These are phyloP conservation scores for Yamadazyma dushanensis DNA, from an alignment of 1,139 yeast species.

Conservation along the genomic window DNA sequence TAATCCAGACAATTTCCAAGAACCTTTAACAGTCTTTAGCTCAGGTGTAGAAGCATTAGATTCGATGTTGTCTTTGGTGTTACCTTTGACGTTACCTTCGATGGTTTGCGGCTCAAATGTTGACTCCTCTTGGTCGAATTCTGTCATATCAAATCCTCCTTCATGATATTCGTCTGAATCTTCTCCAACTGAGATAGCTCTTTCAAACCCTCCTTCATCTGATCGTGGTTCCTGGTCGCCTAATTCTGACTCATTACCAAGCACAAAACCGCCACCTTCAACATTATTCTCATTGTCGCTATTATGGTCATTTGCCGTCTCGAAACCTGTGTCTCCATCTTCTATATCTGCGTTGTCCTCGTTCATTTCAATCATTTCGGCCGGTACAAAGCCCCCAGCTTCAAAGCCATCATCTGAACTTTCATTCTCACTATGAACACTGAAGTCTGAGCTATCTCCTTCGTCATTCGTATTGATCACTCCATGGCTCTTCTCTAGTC, in stretches of 20 bases:
- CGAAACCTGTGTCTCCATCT: not conserved
- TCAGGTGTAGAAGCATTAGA: too few relatives aligned
- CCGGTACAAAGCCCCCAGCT: conserved; percentile 18
- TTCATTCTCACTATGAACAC: conserved; percentile 15
- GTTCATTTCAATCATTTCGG: conserved; percentile 6
- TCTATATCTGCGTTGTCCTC: not conserved
- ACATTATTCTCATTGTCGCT: too few relatives aligned
- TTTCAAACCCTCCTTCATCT: not conserved
- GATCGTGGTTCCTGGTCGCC: not conserved
- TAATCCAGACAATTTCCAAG: too few relatives aligned
- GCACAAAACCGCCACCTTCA: conserved; percentile 5
- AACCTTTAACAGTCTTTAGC: too few relatives aligned
- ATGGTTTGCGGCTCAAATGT: conserved; percentile 4
- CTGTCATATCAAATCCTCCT: conserved; percentile 1
- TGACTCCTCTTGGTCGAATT: conserved; percentile 1
- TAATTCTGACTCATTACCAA: not conserved
- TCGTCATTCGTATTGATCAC: conserved; percentile 14
- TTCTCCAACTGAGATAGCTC: too few relatives aligned
- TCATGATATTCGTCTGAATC: conserved; percentile 1
- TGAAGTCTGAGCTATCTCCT: conserved; percentile 12
- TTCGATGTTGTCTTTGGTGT: not conserved
- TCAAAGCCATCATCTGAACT: conserved; percentile 7
- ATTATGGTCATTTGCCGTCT: too few relatives aligned
- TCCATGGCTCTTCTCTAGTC: conserved; percentile 71
- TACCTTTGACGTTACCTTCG: not conserved